A percentile compares a stretch with the other conserved stretches of the same genome.
phyloP scores from a whole-genome alignment of 371 early-diverging fungal genomes.

The Circinella minor region DNA sequence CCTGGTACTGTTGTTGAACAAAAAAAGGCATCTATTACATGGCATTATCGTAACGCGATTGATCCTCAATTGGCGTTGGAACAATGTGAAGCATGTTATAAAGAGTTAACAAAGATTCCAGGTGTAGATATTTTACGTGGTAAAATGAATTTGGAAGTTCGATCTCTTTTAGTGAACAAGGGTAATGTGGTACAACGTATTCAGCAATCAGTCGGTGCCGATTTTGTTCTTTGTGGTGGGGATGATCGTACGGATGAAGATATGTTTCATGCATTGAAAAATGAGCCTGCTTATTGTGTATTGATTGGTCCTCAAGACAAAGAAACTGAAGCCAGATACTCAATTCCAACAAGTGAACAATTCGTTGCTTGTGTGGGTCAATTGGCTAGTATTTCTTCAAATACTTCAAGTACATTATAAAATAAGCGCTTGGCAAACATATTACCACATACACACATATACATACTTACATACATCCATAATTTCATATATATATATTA shows the following conservation, averaged over 20 bases:
- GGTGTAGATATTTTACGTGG: conserved; percentile 94
- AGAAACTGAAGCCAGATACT: conserved; percentile 35
- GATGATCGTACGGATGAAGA: conserved; percentile 98
- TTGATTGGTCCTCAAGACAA: conserved; percentile 42
- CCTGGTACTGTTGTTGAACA: conserved; percentile 93
- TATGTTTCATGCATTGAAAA: conserved; percentile 77
- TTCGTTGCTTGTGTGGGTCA: conserved; percentile 31
- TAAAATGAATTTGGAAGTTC: conserved; percentile 96
- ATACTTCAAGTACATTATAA: not conserved
- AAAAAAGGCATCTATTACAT: conserved; percentile 84
- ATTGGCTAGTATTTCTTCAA: not conserved
- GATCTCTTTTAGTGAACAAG: conserved; percentile 81
- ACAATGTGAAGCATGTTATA: conserved; percentile 82
- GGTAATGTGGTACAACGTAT: conserved; percentile 94
- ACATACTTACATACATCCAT: no score
- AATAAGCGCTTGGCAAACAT: no score
- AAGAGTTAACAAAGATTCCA: conserved; percentile 77
- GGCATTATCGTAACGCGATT: conserved; percentile 88
- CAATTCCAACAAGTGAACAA: conserved; percentile 41
- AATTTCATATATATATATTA: no score
- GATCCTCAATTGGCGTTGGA: conserved; percentile 47
- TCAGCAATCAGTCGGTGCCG: conserved; percentile 37
- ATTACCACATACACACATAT: no score
- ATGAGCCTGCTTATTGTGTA: conserved; percentile 34
- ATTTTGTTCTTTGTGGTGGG: conserved; percentile 93